Evolutionary conservation across 2,329 filamentous ascomycete genomes (phyloP), one percentile per base, ranked within the genome.

Genomic region (Diaporthe citriasiana): DNA sequence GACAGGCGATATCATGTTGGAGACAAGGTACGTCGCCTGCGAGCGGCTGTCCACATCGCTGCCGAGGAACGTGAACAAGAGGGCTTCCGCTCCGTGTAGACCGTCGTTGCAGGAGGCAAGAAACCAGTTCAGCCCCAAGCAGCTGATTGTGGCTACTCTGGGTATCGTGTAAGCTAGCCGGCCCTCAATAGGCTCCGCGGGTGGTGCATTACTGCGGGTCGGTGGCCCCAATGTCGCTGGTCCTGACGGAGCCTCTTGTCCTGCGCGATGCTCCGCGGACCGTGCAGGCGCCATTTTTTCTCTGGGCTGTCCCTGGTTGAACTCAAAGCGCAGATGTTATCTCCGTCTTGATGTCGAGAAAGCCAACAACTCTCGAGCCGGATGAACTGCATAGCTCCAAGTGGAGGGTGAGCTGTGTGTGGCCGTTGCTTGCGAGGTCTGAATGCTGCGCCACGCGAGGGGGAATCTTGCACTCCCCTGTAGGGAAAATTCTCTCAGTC

Each of bases 11-110:
- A 57, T 45, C 66, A 71, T 22, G 47, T 70, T 71, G 27, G 30
- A 56, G 19, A 69, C 66, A 17, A 63, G 42, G 25, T 56, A 71
- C 4, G 45, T 33, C 19, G 68, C 72, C 9, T 40, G 42, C 13
- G 17, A 63, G 27, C 70, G 74, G 8, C 42, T 42, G n/a, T 17
- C 10, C 7, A 1, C 42, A 50, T 71, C 33, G 30, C 33, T 42
- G 51, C 71, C 68, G 30, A 75, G 74, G 60, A 73, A 71, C 9
- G 72, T 12, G 22, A 75, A 75, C 0, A 42, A n/a, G 19, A 71
- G 17, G 9, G 68, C 74, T 19, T 35, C 47, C 12, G 57, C 71
- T 2, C 71, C 74, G 13, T 30, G 45, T 3, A 57, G 45, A 9
- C 45, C 71, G 2, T 35, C 40, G 35, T 50, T 30, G 9, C 33